Conservation (phyloP, 768 basidiomycete species). For the Tulasnella sp. region DNA sequence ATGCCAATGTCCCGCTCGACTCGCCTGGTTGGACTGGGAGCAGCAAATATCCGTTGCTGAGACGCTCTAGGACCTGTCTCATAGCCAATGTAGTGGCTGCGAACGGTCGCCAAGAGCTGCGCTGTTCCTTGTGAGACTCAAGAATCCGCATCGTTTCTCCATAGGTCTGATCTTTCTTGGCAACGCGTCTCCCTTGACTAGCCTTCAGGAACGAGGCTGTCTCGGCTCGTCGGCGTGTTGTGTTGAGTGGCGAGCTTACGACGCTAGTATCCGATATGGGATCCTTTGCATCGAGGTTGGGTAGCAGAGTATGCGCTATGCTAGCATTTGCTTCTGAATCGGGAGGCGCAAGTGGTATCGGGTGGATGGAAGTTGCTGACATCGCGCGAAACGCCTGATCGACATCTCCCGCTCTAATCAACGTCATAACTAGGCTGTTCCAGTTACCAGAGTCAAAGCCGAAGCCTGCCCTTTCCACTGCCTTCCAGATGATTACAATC, state of each 20-base stretch:
- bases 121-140: background rate
- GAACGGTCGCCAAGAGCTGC: slow-evolving; percentile 2
- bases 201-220: background rate
- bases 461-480: slow-evolving; percentile 50
- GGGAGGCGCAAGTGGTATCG: background rate
- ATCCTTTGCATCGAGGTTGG: too few relatives aligned
- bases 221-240: background rate
- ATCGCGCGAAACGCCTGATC: slow-evolving; percentile 74
- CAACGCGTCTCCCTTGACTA: too few relatives aligned
- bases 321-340: background rate
- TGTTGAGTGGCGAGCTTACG: background rate
- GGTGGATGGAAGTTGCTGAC: background rate
- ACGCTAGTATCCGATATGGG: too few relatives aligned
- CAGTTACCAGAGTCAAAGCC: slow-evolving; percentile 82
- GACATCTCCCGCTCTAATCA: slow-evolving; percentile 70
- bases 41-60: slow-evolving; percentile 2
- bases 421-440: slow-evolving; percentile 69
- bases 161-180: too few relatives aligned
- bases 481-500: slow-evolving; percentile 56
- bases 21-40: background rate
- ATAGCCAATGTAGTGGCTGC: background rate
- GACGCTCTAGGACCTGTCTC: background rate
- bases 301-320: too few relatives aligned
- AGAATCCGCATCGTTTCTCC: too few relatives aligned
- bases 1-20: background rate